These are phyloP conservation scores for Wickerhamomyces queroliae DNA, from an alignment of 805 yeast species.

Conservation along the genomic window DNA sequence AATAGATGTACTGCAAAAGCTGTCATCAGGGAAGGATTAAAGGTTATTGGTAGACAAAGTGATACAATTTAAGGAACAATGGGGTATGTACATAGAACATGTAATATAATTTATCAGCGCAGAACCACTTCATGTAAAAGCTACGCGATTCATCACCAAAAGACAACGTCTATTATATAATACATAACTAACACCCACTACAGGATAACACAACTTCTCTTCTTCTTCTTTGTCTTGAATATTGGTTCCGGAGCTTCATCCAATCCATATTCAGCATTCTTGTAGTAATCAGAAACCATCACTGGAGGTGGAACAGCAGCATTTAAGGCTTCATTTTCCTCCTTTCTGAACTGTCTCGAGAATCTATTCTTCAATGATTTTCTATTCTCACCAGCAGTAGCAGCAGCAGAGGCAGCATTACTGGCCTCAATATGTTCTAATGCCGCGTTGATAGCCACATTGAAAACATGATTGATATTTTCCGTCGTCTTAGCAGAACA, in stretches of 20 bases:
- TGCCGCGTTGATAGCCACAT: conserved; percentile 39
- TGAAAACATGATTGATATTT: conserved; percentile 65
- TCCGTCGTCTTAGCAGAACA: conserved; percentile 73
- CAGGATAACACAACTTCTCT: conserved; percentile 8
- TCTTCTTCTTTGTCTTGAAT: conserved; percentile 1
- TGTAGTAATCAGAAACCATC: conserved; percentile 9
- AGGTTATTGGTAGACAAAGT: conserved; percentile 70
- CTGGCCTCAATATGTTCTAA: conserved; percentile 8
- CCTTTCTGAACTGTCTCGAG: conserved; percentile 2
- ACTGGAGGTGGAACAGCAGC: not conserved
- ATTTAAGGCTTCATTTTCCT: not conserved
- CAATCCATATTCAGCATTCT: conserved; percentile 13
- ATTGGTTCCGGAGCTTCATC: conserved; percentile 1
- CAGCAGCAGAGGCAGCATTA: not conserved
- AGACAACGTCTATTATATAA: no score
- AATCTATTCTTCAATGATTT: conserved; percentile 3
- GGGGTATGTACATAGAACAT: not conserved
- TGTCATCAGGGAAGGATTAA: conserved; percentile 43
- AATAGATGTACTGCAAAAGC: conserved; percentile 60
- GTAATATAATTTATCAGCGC: no score
- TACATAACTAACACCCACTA: no score
- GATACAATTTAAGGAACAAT: conserved; percentile 37
- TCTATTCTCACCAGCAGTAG: conserved; percentile 3
- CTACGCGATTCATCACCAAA: no score
- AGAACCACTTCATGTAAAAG: no score